A percentile compares a stretch with the other conserved stretches of the same genome.
phyloP scores from a whole-genome alignment of 2,329 filamentous ascomycete genomes.

The Fusarium sp. region DNA sequence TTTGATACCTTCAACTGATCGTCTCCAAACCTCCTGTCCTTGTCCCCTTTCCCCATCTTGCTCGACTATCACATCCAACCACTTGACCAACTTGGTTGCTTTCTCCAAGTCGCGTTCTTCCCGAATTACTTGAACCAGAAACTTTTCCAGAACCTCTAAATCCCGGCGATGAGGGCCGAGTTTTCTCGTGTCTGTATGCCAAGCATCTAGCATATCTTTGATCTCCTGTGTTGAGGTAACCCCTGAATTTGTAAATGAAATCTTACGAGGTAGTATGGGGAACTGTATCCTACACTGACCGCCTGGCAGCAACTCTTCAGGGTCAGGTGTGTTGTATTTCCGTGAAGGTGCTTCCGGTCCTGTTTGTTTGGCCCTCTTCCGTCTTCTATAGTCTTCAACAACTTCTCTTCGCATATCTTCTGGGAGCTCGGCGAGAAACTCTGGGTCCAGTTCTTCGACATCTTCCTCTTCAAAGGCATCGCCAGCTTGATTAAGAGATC shows the following conservation, averaged over 20 bases:
- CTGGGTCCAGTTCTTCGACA: slow-evolving; percentile 68
- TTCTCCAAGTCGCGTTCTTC: slow-evolving; percentile 85
- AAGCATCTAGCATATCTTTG: slow-evolving; percentile 77
- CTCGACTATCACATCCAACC: slow-evolving; percentile 70
- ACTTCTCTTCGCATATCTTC: slow-evolving; percentile 84
- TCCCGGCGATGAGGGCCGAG: slow-evolving; percentile 86
- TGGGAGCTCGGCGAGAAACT: slow-evolving; percentile 85
- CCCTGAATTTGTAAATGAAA: slow-evolving; percentile 58
- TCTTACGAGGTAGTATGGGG: slow-evolving; percentile 56
- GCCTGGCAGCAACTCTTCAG: slow-evolving; percentile 42
- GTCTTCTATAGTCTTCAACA: slow-evolving; percentile 72
- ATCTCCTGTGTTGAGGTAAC: slow-evolving; percentile 67
- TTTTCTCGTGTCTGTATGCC: slow-evolving; percentile 76
- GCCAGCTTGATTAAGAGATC: slow-evolving; percentile 53
- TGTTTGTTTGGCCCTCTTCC: slow-evolving; percentile 67
- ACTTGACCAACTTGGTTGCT: slow-evolving; percentile 74
- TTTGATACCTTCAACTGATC: slow-evolving; percentile 58
- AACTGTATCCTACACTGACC: slow-evolving; percentile 61
- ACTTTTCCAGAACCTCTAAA: slow-evolving; percentile 77
- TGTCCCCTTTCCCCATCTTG: slow-evolving; percentile 53
- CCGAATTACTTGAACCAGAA: slow-evolving; percentile 75
- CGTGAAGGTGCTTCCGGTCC: slow-evolving; percentile 56
- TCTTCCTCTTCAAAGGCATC: slow-evolving; percentile 49
- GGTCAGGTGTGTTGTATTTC: slow-evolving; percentile 40
- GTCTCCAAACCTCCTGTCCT: slow-evolving; percentile 60